Evolutionary conservation across 1,284 basidiomycete species (phyloP).

Genomic region (Jaminaea rosea): DNA sequence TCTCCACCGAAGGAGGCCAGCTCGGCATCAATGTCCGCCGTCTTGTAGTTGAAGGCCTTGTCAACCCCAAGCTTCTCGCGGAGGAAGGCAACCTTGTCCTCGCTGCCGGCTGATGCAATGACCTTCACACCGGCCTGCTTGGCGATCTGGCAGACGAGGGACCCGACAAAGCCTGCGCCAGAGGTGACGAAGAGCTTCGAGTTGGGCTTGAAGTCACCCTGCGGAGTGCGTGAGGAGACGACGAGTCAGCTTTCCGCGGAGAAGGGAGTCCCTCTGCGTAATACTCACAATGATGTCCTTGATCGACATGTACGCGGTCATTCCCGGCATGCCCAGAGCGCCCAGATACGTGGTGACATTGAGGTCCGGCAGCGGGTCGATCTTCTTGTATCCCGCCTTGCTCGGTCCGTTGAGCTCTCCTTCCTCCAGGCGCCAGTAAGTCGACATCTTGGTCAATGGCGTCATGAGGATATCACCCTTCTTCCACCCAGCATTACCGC

Average conservation of each 20-base stretch:
- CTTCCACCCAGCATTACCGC: background rate
- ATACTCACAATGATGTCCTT: slow-evolving; percentile 26
- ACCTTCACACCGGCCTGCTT: slow-evolving; percentile 57
- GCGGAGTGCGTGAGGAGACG: background rate
- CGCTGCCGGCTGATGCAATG: slow-evolving; percentile 68
- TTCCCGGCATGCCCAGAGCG: slow-evolving; percentile 41
- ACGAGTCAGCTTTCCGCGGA: background rate
- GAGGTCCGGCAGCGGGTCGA: background rate
- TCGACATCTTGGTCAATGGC: background rate
- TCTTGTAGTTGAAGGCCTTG: slow-evolving; percentile 77
- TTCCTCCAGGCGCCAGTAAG: background rate
- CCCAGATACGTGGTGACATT: slow-evolving; percentile 41
- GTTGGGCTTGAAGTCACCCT: slow-evolving; percentile 28
- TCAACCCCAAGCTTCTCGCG: slow-evolving; percentile 71
- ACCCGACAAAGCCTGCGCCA: slow-evolving; percentile 33
- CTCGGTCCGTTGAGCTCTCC: background rate
- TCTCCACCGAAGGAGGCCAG: slow-evolving; percentile 22
- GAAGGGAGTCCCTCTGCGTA: too few species aligned
- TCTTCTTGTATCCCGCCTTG: background rate
- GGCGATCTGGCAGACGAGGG: slow-evolving; percentile 57
- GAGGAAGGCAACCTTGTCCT: slow-evolving; percentile 75
- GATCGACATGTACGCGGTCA: slow-evolving; percentile 44
- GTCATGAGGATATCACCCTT: background rate
- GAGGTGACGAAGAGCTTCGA: slow-evolving; percentile 37
- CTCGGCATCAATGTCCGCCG: slow-evolving; percentile 50